Conservation (phyloP, 2,329 filamentous ascomycete species). For the Pseudopithomyces chartarum region DNA sequence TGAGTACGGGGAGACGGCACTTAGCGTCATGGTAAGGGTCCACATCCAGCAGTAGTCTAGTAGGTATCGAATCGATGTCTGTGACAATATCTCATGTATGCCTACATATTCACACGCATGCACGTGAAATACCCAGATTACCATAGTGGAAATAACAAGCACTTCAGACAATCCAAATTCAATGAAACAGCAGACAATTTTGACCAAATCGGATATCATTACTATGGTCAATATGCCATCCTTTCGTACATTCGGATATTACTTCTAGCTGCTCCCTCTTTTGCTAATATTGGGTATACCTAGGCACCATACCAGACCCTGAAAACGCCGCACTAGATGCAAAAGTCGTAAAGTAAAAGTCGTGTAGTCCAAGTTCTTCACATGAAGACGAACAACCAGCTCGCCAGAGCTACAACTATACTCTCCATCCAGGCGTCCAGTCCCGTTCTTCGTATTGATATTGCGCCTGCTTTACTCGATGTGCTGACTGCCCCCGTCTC, state of each 20-base stretch:
- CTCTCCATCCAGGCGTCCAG: constrained; percentile 33
- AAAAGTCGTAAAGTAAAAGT: not conserved
- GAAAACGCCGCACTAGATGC: constrained; percentile 7
- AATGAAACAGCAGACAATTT: no score
- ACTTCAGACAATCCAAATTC: no score
- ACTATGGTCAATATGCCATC: no score
- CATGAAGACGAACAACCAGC: constrained; percentile 33
- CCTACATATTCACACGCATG: not conserved
- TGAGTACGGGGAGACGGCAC: no score
- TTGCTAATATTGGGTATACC: not conserved
- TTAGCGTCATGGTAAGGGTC: no score
- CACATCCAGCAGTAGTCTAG: not conserved
- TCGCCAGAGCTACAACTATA: constrained; percentile 29
- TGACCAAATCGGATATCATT: no score
- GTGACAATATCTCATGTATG: not conserved
- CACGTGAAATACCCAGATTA: not conserved
- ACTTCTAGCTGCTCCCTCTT: not conserved
- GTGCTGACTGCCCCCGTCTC: constrained; percentile 31
- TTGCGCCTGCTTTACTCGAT: constrained; percentile 22
- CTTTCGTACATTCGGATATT: not conserved
- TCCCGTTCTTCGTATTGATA: constrained; percentile 10
- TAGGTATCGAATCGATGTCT: not conserved
- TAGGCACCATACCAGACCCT: not conserved
- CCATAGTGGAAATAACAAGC: no score
- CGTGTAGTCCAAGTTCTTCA: constrained; percentile 12